Conservation (phyloP, 2,329 filamentous ascomycete genomes). For the Fusarium luffae region DNA sequence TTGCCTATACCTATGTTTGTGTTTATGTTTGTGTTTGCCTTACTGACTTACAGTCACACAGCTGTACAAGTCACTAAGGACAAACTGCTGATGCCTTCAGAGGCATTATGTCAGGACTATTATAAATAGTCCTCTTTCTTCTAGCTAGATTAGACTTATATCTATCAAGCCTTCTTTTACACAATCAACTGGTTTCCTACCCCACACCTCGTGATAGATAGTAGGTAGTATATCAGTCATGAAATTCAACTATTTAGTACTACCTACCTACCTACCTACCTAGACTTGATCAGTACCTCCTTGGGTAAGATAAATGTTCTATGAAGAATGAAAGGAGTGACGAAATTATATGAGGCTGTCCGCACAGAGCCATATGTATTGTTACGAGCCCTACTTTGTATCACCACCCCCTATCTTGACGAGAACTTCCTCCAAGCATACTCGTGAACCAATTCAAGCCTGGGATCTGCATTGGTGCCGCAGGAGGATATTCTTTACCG, state of each 20-base stretch:
- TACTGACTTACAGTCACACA: too few relatives aligned
- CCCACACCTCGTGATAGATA: neutral
- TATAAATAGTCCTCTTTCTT: too few relatives aligned
- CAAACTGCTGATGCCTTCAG: too few relatives aligned
- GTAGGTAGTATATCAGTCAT: conserved; percentile 7
- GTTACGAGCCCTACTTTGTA: conserved; percentile 40
- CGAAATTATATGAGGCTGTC: neutral
- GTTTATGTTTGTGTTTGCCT: too few relatives aligned
- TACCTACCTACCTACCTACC: too few relatives aligned
- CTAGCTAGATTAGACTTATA: too few relatives aligned
- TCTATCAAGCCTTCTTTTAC: too few relatives aligned
- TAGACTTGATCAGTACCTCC: neutral
- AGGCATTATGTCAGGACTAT: too few relatives aligned
- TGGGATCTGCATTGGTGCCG: conserved; percentile 54
- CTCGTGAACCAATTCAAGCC: conserved; percentile 54
- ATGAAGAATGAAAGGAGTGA: neutral
- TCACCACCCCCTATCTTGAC: conserved; percentile 1
- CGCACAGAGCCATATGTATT: neutral
- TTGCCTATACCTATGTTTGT: too few relatives aligned
- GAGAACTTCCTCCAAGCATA: conserved; percentile 34
- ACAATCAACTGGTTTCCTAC: conserved; percentile 7
- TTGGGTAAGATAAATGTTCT: neutral
- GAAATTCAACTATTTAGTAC: neutral
- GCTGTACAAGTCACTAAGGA: too few relatives aligned
- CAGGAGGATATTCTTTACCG: conserved; percentile 59